Conservation (phyloP, 2,329 filamentous ascomycete species). For the Alternaria ventricosa region DNA sequence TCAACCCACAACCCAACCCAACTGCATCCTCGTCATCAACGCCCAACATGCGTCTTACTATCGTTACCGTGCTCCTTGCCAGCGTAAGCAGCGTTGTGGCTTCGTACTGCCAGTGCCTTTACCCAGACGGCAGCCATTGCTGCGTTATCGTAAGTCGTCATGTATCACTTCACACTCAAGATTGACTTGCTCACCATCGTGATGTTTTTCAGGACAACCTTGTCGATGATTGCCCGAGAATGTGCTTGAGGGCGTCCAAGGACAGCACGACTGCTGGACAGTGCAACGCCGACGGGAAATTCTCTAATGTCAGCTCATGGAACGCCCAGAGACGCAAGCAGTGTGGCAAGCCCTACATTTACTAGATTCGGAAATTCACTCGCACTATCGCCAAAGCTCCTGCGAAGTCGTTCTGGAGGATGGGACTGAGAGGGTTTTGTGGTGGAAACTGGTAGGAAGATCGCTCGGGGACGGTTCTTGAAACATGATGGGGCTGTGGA, state of each 20-base stretch:
- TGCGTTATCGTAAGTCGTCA: conserved; percentile 9
- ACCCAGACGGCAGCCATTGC: conserved; percentile 2
- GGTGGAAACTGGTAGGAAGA: conserved; percentile 4
- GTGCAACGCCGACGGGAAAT: conserved; percentile 2
- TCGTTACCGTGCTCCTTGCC: neutral
- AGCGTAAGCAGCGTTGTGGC: conserved; percentile 5
- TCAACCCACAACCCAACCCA: neutral
- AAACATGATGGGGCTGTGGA: conserved; percentile 22
- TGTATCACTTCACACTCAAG: neutral
- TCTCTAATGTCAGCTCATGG: neutral
- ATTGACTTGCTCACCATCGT: neutral
- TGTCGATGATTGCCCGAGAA: neutral
- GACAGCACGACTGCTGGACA: neutral
- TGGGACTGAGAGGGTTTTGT: conserved; percentile 16
- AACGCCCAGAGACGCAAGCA: neutral
- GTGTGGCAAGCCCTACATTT: neutral
- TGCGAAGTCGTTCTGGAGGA: conserved; percentile 12
- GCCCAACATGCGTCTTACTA: conserved; percentile 1
- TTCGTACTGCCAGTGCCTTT: conserved; percentile 7
- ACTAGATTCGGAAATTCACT: neutral
- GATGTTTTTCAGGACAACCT: neutral
- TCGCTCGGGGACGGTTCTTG: conserved; percentile 16
- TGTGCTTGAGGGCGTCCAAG: neutral
- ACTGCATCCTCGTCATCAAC: neutral
- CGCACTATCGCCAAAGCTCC: neutral